Evolutionary conservation across 345 rosid species (phyloP).

Genomic region (Eutrema heterophyllum): DNA sequence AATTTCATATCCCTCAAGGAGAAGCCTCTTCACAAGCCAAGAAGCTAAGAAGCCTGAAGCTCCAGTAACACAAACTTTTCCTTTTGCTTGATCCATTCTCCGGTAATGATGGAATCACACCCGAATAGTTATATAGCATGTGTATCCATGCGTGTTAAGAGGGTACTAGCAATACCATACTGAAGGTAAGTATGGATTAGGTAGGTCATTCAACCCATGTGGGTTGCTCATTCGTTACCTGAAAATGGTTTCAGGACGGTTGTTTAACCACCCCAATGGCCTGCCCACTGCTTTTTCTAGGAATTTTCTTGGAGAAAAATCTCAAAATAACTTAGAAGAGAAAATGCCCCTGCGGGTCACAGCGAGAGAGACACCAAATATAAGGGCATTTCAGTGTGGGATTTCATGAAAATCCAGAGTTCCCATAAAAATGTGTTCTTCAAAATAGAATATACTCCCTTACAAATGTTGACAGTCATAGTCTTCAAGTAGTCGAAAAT

Average conservation of each 20-base stretch:
- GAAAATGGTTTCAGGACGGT: conserved; percentile 6
- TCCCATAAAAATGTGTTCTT: background rate
- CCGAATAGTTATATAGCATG: conserved; percentile 8
- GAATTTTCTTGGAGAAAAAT: background rate
- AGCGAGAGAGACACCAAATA: background rate
- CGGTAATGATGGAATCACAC: background rate
- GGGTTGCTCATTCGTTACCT: conserved; percentile 10
- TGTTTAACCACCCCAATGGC: conserved; percentile 3
- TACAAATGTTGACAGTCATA: background rate
- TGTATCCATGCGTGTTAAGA: background rate
- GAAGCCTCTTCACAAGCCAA: conserved; percentile 86
- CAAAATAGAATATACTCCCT: background rate
- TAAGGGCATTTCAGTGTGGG: background rate
- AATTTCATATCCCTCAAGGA: conserved; percentile 67
- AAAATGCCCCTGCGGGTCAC: background rate
- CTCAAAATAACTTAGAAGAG: background rate
- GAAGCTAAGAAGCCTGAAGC: conserved; percentile 90
- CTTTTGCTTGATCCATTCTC: conserved; percentile 38
- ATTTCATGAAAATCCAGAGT: background rate
- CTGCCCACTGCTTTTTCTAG: background rate
- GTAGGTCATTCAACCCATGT: conserved; percentile 34
- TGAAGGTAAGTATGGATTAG: conserved; percentile 30
- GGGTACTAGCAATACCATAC: background rate
- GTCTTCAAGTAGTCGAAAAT: conserved; percentile 10
- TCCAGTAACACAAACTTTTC: conserved; percentile 83